Evolutionary conservation across 1,284 basidiomycete species (phyloP).

Genomic region (Rhizoctonia solani): DNA sequence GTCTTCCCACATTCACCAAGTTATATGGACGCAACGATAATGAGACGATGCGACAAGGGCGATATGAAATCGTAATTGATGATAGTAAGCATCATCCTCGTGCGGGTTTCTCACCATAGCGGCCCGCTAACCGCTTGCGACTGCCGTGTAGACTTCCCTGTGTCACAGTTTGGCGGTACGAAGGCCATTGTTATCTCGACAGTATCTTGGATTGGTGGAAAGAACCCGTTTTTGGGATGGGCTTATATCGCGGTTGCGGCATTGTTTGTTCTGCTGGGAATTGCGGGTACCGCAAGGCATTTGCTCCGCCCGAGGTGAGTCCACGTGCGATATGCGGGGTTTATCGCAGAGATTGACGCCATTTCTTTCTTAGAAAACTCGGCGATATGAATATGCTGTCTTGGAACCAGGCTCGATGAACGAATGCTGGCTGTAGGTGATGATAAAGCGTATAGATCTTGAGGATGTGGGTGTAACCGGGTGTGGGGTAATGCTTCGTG

Average conservation of each 20-base stretch:
- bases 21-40: constrained; percentile 91
- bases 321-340: constrained; percentile 45
- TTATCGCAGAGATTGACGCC: constrained; percentile 20
- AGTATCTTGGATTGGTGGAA: constrained; percentile 97
- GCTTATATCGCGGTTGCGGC: constrained; percentile 90
- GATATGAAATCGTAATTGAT: constrained; percentile 76
- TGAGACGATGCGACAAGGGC: constrained; percentile 70
- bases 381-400: constrained; percentile 85
- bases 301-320: constrained; percentile 87
- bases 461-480: background rate
- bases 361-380: constrained; percentile 57
- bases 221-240: constrained; percentile 97
- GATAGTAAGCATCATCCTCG: constrained; percentile 66
- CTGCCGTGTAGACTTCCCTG: constrained; percentile 80
- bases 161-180: constrained; percentile 87
- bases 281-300: constrained; percentile 89
- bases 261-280: constrained; percentile 84
- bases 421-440: background rate
- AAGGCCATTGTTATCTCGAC: constrained; percentile 98
- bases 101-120: background rate
- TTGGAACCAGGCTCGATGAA: constrained; percentile 62
- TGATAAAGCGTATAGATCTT: background rate
- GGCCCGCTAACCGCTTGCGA: constrained; percentile 2
- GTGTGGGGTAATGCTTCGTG: background rate
- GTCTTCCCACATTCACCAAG: constrained; percentile 95